These are phyloP conservation scores for Cyclocybe aegerita DNA, from an alignment of 768 basidiomycete genomes.

Conservation along the genomic window DNA sequence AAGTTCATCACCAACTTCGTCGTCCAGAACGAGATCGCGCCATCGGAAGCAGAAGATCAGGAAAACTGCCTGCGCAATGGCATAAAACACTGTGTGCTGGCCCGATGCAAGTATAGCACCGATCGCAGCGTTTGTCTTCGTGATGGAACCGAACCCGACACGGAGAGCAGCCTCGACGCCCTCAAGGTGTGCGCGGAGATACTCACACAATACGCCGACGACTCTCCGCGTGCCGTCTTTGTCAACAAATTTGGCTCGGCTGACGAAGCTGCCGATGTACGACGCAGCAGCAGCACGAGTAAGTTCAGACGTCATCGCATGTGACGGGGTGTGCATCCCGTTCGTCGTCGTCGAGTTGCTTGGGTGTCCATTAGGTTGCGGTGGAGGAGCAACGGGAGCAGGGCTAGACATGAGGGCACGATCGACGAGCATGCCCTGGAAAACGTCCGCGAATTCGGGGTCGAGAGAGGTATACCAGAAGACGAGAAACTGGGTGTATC, in stretches of 20 bases:
- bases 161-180: constrained; percentile 54
- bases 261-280: constrained; percentile 91
- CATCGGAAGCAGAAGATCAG: constrained; percentile 98
- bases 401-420: constrained; percentile 67
- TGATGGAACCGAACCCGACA: constrained; percentile 28
- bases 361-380: background rate
- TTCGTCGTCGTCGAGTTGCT: constrained; percentile 5
- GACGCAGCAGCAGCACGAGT: constrained; percentile 91
- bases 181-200: constrained; percentile 75
- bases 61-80: constrained; percentile 88
- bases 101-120: constrained; percentile 24
- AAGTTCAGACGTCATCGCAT: constrained; percentile 54
- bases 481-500: constrained; percentile 95
- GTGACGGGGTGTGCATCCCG: constrained; percentile 19
- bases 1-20: constrained; percentile 57
- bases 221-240: constrained; percentile 71
- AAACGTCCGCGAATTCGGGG: constrained; percentile 85
- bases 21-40: constrained; percentile 75
- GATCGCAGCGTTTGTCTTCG: constrained; percentile 13
- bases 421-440: constrained; percentile 92
- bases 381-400: constrained; percentile 15
- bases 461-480: constrained; percentile 96
- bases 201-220: constrained; percentile 83
- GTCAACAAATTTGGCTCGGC: constrained; percentile 85
- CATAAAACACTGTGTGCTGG: constrained; percentile 84